These are phyloP conservation scores for Dendrobium huoshanense DNA, from an alignment of 106 monocot genomes.

Conservation along the genomic window DNA sequence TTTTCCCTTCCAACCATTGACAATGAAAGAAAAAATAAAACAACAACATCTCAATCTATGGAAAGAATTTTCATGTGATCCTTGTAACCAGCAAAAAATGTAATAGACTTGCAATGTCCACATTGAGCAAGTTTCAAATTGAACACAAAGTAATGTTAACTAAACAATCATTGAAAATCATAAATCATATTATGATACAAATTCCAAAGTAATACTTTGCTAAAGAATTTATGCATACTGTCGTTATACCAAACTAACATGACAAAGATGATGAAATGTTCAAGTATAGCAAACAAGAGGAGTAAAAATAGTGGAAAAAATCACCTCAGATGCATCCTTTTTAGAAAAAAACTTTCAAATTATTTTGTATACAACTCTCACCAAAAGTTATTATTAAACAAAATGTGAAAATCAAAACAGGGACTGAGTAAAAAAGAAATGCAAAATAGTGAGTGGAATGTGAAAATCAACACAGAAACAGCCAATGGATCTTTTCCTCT, in stretches of 20 bases:
- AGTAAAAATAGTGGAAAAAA: background rate
- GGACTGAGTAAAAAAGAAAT: too few species aligned
- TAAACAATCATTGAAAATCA: background rate
- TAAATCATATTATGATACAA: background rate
- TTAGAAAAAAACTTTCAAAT: background rate
- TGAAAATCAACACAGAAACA: too few species aligned
- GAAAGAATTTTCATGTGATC: background rate
- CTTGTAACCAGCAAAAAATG: background rate
- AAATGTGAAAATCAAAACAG: too few species aligned
- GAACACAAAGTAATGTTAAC: background rate
- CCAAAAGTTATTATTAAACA: too few species aligned
- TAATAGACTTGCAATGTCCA: background rate
- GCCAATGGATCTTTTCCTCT: too few species aligned
- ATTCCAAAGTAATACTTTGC: background rate
- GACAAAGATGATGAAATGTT: background rate
- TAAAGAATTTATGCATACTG: background rate
- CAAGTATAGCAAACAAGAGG: background rate
- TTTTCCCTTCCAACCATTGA: background rate
- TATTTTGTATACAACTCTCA: too few species aligned
- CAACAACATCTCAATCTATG: background rate
- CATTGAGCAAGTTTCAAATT: background rate
- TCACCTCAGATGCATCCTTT: conserved; percentile 31
- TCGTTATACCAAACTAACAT: background rate
- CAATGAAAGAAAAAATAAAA: background rate
- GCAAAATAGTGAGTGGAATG: too few species aligned